Evolutionary conservation across 208 protist genomes (phyloP), one percentile per base, ranked within the genome.

Genomic region (Acanthamoeba royreba): DNA sequence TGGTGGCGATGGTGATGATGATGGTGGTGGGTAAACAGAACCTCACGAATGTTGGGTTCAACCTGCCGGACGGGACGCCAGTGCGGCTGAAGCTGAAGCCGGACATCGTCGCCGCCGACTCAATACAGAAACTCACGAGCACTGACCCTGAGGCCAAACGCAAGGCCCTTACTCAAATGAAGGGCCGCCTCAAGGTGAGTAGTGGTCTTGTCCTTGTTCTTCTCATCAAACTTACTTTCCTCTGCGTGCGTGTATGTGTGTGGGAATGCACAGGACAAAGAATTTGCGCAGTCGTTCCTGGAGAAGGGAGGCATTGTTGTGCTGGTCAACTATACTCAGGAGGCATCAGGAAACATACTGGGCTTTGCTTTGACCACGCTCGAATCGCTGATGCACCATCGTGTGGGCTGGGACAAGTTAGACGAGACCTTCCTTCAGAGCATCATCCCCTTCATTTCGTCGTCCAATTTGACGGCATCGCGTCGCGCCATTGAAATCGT

Each of bases 111-210:
- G 81, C 81, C 53, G 35, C 19, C 17, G 81, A 89, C 66, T 69
- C 81, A 22, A 46, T 89, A 33, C n/a, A 89, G 19, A 89, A 89
- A 52, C 81, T 89, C 15, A 63, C 35, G 33, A 66, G 47, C 38
- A 28, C 45, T 45, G 81, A 89, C 33, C 46, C 49, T 28, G 81
- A 89, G 38, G 81, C 53, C 81, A 89, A 89, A 40, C 46, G 81
- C n/a, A 89, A 89, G 81, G 81, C 81, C 35, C 81, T 89, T 31
- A 89, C 81, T 2, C 81, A 69, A 11, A 89, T 89, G 81, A 89
- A 89, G 38, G 46, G 49, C 49, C 81, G 53, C 35, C 49, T 89
- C 31, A 55, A 61, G 81, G 81, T 89, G 3, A 28, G 17, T n/a
- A 17, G 22, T 61, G 19, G 19, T 61, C 52, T 61, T 61, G 19